Conservation (phyloP, 495 filamentous ascomycete genomes). For the Penicillium coprophilum region DNA sequence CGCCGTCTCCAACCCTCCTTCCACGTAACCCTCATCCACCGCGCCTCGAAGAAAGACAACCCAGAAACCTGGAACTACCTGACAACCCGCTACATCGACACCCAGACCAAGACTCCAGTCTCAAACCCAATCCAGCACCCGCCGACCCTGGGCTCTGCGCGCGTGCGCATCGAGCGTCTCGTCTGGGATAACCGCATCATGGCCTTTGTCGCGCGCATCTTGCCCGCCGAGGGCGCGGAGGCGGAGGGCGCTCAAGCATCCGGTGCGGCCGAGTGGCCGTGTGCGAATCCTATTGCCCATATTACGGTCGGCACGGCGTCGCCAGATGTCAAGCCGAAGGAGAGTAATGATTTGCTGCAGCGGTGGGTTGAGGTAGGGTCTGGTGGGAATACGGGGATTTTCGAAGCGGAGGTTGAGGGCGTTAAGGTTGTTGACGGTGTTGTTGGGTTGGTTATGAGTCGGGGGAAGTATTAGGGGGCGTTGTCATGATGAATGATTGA, state of each 20-base stretch:
- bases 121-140: constrained; percentile 36
- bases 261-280: constrained; percentile 56
- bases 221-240: constrained; percentile 31
- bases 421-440: constrained; percentile 45
- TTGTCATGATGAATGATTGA: constrained; percentile 1
- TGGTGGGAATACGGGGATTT: constrained; percentile 49
- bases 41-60: constrained; percentile 54
- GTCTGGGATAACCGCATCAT: constrained; percentile 83
- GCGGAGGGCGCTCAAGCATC: no score
- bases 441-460: constrained; percentile 47
- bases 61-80: constrained; percentile 73
- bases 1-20: constrained; percentile 80
- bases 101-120: constrained; percentile 37
- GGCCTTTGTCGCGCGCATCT: constrained; percentile 77
- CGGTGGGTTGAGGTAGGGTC: constrained; percentile 61
- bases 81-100: constrained; percentile 44
- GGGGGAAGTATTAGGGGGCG: constrained; percentile 24
- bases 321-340: constrained; percentile 77
- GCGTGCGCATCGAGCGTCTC: constrained; percentile 63
- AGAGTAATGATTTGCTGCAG: constrained; percentile 82
- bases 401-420: constrained; percentile 44
- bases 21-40: constrained; percentile 93
- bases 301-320: constrained; percentile 82
- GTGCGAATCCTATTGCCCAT: constrained; percentile 77
- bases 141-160: constrained; percentile 49